phyloP scores from a whole-genome alignment of 495 filamentous ascomycete genomes.

The Bombardia bombarda region DNA sequence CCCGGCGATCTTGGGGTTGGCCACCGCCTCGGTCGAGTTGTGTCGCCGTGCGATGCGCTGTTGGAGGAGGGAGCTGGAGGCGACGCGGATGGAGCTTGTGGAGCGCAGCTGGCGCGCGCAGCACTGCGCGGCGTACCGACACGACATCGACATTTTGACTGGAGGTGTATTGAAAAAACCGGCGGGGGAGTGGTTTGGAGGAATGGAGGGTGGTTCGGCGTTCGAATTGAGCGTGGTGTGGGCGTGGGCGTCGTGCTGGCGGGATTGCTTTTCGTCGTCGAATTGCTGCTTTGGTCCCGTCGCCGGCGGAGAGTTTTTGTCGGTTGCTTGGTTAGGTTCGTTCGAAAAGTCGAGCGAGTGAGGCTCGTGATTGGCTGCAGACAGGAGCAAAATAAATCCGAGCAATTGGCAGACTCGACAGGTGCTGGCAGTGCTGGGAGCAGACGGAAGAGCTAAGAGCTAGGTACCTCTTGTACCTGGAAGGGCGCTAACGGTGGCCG shows the following conservation, averaged over 20 bases:
- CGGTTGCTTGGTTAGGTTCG: conserved; percentile 8
- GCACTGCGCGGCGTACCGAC: conserved; percentile 50
- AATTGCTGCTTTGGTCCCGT: conserved; percentile 12
- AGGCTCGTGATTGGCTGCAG: conserved; percentile 16
- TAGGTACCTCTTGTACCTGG: background rate
- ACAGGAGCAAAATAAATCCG: conserved; percentile 15
- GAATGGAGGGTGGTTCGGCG: background rate
- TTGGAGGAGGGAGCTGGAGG: conserved; percentile 31
- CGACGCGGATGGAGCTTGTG: conserved; percentile 18
- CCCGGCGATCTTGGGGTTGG: conserved; percentile 78
- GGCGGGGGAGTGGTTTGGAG: background rate
- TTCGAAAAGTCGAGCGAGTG: conserved; percentile 17
- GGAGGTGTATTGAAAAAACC: conserved; percentile 1
- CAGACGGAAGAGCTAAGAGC: background rate
- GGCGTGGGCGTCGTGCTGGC: conserved; percentile 8
- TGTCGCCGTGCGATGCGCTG: conserved; percentile 48
- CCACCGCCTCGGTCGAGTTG: conserved; percentile 61
- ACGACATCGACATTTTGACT: conserved; percentile 49
- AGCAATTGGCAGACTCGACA: background rate
- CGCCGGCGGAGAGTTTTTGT: no score
- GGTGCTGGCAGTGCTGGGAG: no score
- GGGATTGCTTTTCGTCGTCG: conserved; percentile 7
- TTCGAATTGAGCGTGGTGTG: no score
- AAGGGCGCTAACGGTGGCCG: background rate
- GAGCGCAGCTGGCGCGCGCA: conserved; percentile 49